These are phyloP conservation scores for Mucor velutinosus DNA, from an alignment of 371 early-diverging fungal genomes.

Conservation along the genomic window DNA sequence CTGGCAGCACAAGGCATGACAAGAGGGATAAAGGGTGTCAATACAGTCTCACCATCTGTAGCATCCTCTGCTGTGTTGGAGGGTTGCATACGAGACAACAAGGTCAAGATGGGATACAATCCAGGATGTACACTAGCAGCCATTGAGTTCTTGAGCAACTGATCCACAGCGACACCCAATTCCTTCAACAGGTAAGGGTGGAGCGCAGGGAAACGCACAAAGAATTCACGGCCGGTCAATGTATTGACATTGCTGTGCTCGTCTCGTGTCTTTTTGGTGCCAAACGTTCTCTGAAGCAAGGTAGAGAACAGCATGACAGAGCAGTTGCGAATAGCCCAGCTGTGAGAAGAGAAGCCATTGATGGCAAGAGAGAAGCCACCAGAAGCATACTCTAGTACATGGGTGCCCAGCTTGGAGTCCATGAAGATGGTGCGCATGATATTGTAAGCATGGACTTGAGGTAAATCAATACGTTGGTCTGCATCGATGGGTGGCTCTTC, in stretches of 20 bases:
- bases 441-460: constrained; percentile 91
- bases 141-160: constrained; percentile 44
- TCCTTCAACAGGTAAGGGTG: constrained; percentile 76
- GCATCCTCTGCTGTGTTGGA: constrained; percentile 52
- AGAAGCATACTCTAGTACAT: constrained; percentile 75
- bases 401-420: constrained; percentile 75
- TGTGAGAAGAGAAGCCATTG: constrained; percentile 78
- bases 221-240: constrained; percentile 89
- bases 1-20: constrained; percentile 77
- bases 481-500: constrained; percentile 51
- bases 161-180: constrained; percentile 68
- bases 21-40: constrained; percentile 70
- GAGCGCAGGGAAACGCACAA: constrained; percentile 81
- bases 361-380: constrained; percentile 79
- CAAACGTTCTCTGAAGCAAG: constrained; percentile 81
- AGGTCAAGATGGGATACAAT: constrained; percentile 75
- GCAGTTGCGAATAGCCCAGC: constrained; percentile 93
- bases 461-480: constrained; percentile 67
- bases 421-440: constrained; percentile 82
- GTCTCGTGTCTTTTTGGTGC: constrained; percentile 75
- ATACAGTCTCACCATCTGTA: constrained; percentile 42
- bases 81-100: constrained; percentile 80
- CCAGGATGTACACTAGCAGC: constrained; percentile 71
- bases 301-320: constrained; percentile 93
- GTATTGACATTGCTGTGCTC: constrained; percentile 75